Percentiles rank a stretch among this genome's conserved stretches.
Evolutionary conservation across 768 basidiomycete genomes (phyloP).

Genomic region (Lyophyllum atratum): DNA sequence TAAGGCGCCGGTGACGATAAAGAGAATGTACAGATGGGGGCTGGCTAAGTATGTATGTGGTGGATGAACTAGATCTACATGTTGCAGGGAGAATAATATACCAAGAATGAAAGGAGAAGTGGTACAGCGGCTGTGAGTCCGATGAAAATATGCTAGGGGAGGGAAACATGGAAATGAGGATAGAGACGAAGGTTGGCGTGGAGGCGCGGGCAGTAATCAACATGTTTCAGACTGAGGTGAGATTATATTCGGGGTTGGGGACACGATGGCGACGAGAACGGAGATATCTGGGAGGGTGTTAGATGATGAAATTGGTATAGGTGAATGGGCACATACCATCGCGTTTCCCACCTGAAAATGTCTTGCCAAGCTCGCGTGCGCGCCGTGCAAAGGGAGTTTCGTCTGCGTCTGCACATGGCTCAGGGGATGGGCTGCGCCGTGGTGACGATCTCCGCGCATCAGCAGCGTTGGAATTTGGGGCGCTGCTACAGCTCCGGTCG

Average conservation of each 20-base stretch:
- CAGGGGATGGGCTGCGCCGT: no score
- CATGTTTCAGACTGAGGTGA: not conserved
- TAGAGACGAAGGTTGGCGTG: no score
- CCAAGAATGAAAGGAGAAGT: not conserved
- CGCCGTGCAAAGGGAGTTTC: conserved; percentile 87
- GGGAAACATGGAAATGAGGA: not conserved
- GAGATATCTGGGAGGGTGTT: conserved; percentile 33
- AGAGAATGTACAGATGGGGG: not conserved
- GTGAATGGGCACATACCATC: conserved; percentile 56
- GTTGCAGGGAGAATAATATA: not conserved
- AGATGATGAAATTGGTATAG: not conserved
- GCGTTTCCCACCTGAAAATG: conserved; percentile 79
- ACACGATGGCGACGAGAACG: conserved; percentile 39
- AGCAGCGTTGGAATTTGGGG: not conserved
- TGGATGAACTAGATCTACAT: not conserved
- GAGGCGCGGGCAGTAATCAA: no score
- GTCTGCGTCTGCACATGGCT: conserved; percentile 20
- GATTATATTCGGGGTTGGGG: not conserved
- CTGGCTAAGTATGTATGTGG: not conserved
- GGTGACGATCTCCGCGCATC: no score
- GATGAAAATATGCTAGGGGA: not conserved
- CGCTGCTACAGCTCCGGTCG: not conserved
- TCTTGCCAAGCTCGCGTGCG: conserved; percentile 71
- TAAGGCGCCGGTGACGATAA: not conserved
- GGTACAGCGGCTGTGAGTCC: not conserved